phyloP scores from a whole-genome alignment of 352 stramenopile species.

The Phytopythium kandeliae region DNA sequence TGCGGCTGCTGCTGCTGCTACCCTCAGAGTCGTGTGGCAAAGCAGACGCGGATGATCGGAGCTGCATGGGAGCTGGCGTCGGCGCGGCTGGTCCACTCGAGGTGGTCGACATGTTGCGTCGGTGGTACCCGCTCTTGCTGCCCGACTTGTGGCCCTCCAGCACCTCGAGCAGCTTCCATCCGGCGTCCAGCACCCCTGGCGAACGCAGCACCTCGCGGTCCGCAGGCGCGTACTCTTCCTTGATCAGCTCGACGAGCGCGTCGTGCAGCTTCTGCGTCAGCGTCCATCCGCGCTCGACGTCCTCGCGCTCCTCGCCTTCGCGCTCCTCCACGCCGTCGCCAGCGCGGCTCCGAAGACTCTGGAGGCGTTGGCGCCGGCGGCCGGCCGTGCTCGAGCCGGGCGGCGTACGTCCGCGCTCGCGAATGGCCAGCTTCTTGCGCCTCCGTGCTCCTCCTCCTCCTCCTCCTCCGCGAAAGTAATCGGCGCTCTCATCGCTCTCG shows the following conservation, averaged over 20 bases:
- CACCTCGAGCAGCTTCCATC: conserved; percentile 47
- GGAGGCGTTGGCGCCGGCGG: not conserved
- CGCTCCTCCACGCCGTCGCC: not conserved
- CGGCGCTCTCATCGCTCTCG: conserved; percentile 11
- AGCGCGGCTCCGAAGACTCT: conserved; percentile 7
- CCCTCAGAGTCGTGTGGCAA: no score
- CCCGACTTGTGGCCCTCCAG: conserved; percentile 25
- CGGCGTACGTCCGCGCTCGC: conserved; percentile 24
- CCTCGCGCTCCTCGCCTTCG: not conserved
- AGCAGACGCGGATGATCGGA: no score
- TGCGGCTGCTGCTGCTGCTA: not conserved
- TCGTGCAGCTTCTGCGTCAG: conserved; percentile 40
- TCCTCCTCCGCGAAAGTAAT: conserved; percentile 6
- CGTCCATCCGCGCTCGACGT: conserved; percentile 7
- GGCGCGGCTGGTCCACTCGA: not conserved
- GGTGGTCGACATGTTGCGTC: conserved; percentile 6
- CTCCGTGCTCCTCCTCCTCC: conserved; percentile 5
- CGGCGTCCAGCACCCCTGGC: conserved; percentile 23
- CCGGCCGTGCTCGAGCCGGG: not conserved
- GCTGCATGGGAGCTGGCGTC: no score
- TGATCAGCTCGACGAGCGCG: conserved; percentile 47
- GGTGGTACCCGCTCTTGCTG: conserved; percentile 23
- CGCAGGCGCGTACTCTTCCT: conserved; percentile 26
- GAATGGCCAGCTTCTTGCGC: conserved; percentile 33
- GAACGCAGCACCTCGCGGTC: conserved; percentile 2